Evolutionary conservation across 371 early-diverging fungal genomes (phyloP), one percentile per base, ranked within the genome.

Genomic region (Rhizopus arrhizus): DNA sequence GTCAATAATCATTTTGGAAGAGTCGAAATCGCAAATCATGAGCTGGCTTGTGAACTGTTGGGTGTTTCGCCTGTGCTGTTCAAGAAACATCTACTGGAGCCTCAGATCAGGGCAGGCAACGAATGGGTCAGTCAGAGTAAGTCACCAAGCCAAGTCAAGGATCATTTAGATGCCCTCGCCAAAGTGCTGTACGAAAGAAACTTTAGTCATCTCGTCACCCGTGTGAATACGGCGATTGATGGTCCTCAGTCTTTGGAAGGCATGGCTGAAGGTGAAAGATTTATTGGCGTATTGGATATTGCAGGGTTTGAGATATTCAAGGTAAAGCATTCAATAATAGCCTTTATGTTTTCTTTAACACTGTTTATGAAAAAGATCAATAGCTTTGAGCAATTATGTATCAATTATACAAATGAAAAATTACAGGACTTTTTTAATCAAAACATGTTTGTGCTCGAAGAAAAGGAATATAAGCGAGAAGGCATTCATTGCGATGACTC

Each of bases 401-500:
- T 99, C 82, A 99, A 99, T 80, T 99, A 99, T 76, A 99, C 99
- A 36, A 99, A 99, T 78, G 99, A 99, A 74, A 94, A 95, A 64
- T 89, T 99, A 11, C 99, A 99, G 75, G 99, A 99, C 72, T 99
- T 99, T 81, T 99, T 99, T 85, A 99, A 99, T 80, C 99, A 99
- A 78, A 95, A 98, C 72, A 99, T 99, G 99, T 99, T 99, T 82
- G 91, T 95, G 40, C 82, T 98, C 12, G 99, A 99, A 78, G 99
- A 99, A 73, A 96, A 98, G 72, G 97, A 99, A 70, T 99, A 99
- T 82, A 80, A 88, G 62, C 85, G 87, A 40, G 99, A 99, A 79
- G 91, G 92, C 52, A 99, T 99, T 61, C 32, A 42, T 2, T 61
- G 58, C 36, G 96, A 99, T 49, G 99, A 99, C 97, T 90, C 95